Conservation (phyloP, 2,329 filamentous ascomycete genomes). For the Colletotrichum karsti region DNA sequence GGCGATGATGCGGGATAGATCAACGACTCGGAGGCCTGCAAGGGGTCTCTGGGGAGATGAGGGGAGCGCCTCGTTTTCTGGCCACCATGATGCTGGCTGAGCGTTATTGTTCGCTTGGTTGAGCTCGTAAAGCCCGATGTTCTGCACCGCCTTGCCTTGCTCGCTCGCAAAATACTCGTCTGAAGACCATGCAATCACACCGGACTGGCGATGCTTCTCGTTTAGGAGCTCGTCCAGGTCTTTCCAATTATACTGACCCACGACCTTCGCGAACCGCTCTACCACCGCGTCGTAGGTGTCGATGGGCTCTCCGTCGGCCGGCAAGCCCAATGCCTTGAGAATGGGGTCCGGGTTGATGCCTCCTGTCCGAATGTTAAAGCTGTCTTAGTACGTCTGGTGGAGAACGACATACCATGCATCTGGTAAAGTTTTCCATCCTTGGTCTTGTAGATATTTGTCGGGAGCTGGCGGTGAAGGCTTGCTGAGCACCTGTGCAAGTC, state of each 20-base stretch:
- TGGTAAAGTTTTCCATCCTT: slow-evolving; percentile 34
- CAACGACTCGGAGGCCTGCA: slow-evolving; percentile 56
- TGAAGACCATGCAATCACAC: slow-evolving; percentile 35
- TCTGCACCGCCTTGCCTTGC: slow-evolving; percentile 35
- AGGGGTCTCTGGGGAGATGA: slow-evolving; percentile 48
- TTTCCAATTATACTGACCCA: slow-evolving; percentile 30
- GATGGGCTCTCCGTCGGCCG: slow-evolving; percentile 28
- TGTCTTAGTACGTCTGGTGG: not conserved
- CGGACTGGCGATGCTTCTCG: slow-evolving; percentile 34
- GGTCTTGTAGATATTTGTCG: slow-evolving; percentile 37
- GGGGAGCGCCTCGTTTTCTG: slow-evolving; percentile 32
- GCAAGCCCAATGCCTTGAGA: slow-evolving; percentile 29
- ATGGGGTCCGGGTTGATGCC: slow-evolving; percentile 31
- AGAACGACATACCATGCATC: slow-evolving; percentile 24
- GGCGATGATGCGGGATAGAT: slow-evolving; percentile 57
- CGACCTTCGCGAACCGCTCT: slow-evolving; percentile 13
- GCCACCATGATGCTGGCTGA: slow-evolving; percentile 51
- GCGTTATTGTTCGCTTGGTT: slow-evolving; percentile 31
- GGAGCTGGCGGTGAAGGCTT: slow-evolving; percentile 9
- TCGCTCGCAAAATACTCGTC: slow-evolving; percentile 36
- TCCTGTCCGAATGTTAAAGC: not conserved
- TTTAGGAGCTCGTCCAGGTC: slow-evolving; percentile 34
- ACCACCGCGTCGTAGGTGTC: slow-evolving; percentile 35
- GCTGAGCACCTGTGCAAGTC: slow-evolving; percentile 13
- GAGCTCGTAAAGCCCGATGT: slow-evolving; percentile 33